Conservation (phyloP, 2,329 filamentous ascomycete genomes). For the Ophiostoma sp. region DNA sequence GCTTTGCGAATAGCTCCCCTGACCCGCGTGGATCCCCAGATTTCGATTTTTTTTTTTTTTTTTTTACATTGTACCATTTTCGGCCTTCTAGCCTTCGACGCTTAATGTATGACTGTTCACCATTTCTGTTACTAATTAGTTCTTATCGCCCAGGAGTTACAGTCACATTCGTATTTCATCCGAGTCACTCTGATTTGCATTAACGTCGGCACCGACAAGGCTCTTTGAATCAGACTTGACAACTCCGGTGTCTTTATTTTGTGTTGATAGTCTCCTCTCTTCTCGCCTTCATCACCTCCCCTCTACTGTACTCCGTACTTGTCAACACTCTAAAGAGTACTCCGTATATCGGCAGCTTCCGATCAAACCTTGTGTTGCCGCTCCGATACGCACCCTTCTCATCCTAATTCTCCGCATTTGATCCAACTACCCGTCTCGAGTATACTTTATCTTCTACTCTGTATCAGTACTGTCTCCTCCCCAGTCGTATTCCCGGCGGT, state of each 20-base stretch:
- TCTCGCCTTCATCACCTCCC: neutral
- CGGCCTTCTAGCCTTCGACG: neutral
- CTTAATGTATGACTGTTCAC: neutral
- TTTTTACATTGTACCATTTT: neutral
- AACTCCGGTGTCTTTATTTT: neutral
- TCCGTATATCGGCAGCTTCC: neutral
- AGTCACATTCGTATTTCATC: neutral
- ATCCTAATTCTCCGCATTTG: conserved; percentile 1
- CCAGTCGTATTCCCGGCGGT: neutral
- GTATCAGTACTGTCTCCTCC: neutral
- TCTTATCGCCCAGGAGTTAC: neutral
- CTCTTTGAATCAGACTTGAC: neutral
- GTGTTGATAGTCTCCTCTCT: neutral
- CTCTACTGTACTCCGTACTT: neutral
- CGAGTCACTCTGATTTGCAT: conserved; percentile 1
- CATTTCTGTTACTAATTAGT: neutral
- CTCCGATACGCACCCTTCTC: neutral
- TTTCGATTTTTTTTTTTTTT: neutral
- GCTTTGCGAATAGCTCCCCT: neutral
- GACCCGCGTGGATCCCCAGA: neutral
- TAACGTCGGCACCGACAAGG: conserved; percentile 7
- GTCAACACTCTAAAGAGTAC: neutral
- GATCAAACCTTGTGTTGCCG: neutral
- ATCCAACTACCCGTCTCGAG: neutral
- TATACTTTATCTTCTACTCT: neutral